These are phyloP conservation scores for Talaromyces sp. DNA, from an alignment of 2,329 filamentous ascomycete species.

Conservation along the genomic window DNA sequence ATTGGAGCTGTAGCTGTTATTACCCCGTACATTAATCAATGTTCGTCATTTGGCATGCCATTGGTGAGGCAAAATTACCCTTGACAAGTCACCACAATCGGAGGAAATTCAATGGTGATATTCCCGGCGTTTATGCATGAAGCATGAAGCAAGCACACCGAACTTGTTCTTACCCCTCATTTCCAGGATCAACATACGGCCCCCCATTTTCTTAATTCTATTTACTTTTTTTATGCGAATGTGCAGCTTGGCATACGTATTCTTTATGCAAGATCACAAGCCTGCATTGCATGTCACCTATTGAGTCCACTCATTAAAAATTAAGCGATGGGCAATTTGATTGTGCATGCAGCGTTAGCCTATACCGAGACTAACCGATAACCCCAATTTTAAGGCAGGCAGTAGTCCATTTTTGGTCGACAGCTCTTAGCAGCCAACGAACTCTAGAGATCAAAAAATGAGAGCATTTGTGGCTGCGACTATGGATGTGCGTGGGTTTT, in stretches of 20 bases:
- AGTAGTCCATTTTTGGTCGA: neutral
- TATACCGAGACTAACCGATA: no score
- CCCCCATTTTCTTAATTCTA: neutral
- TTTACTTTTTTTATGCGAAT: neutral
- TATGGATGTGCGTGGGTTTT: no score
- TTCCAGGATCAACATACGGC: neutral
- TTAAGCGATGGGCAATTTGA: neutral
- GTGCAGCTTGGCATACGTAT: neutral
- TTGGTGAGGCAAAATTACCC: no score
- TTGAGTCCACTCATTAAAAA: neutral
- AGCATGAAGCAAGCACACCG: neutral
- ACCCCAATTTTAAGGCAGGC: neutral
- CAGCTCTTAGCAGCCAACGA: no score
- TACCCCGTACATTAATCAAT: no score
- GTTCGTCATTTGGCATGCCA: no score
- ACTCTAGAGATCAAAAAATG: no score
- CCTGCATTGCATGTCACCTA: neutral
- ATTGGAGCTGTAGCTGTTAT: neutral
- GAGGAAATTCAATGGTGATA: neutral
- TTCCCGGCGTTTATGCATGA: neutral
- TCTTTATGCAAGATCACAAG: neutral
- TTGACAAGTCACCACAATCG: no score
- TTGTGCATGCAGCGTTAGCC: no score
- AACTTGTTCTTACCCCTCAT: neutral
- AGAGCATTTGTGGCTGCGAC: no score